phyloP scores from a whole-genome alignment of 139 green algal genomes.

The Spirogloea muscicola region DNA sequence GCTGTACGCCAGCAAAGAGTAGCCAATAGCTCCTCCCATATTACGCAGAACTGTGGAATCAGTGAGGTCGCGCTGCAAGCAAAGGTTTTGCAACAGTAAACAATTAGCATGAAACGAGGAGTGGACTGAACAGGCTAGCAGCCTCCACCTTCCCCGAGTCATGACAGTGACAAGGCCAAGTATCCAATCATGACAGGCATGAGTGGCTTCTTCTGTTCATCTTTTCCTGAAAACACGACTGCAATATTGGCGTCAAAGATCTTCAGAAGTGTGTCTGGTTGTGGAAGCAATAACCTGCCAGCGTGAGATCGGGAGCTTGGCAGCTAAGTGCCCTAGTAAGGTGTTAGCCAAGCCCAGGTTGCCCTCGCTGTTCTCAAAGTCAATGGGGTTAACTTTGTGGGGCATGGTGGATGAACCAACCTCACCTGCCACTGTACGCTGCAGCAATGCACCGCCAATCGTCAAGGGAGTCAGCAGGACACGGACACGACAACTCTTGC shows the following conservation, averaged over 20 bases:
- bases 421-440: conserved; percentile 56
- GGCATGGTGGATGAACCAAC: conserved; percentile 94
- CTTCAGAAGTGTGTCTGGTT: too few species aligned
- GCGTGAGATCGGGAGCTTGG: conserved; percentile 81
- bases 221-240: too few species aligned
- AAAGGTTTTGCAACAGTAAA: too few species aligned
- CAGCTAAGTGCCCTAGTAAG: conserved; percentile 82
- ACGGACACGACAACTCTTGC: too few species aligned
- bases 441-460: too few species aligned
- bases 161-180: too few species aligned
- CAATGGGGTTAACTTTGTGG: conserved; percentile 99
- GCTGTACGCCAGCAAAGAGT: conserved; percentile 82
- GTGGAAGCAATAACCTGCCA: conserved; percentile 29
- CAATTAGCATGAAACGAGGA: too few species aligned
- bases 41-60: conserved; percentile 98
- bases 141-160: too few species aligned
- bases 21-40: conserved; percentile 81
- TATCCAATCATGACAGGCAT: too few species aligned
- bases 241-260: not conserved
- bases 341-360: conserved; percentile 97
- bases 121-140: too few species aligned
- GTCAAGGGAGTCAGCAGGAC: too few species aligned
- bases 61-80: conserved; percentile 91
- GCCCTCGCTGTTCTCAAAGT: conserved; percentile 99
- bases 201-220: too few species aligned